phyloP scores from a whole-genome alignment of 2,329 filamentous ascomycete species.

The Hymenotorrendiella dingleyae region DNA sequence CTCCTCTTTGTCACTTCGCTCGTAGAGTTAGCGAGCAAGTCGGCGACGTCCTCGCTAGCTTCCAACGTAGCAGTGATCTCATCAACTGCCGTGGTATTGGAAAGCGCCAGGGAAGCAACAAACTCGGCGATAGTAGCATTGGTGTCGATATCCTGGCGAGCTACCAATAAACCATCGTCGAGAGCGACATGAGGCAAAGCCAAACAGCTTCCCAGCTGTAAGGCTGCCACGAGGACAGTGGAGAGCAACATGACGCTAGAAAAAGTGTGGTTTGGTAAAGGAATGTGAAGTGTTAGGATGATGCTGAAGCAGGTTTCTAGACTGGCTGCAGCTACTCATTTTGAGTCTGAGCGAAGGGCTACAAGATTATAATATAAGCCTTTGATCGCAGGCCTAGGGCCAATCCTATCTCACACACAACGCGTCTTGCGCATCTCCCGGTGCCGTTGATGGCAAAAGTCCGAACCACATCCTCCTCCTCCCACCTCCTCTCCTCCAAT shows the following conservation, averaged over 20 bases:
- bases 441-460: no score
- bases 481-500: no score
- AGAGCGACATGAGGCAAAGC: not conserved
- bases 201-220: conserved; percentile 1
- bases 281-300: no score
- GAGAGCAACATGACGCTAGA: not conserved
- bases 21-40: not conserved
- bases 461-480: no score
- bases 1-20: not conserved
- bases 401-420: not conserved
- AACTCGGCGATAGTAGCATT: not conserved
- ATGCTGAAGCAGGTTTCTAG: no score
- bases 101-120: not conserved
- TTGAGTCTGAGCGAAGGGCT: no score
- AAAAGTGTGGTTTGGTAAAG: no score
- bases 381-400: no score
- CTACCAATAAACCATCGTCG: no score
- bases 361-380: no score
- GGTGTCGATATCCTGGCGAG: not conserved
- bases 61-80: not conserved
- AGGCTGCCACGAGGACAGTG: not conserved
- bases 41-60: not conserved
- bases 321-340: no score
- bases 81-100: not conserved
- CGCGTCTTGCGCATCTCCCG: not conserved